Evolutionary conservation across 2,329 filamentous ascomycete genomes (phyloP), one percentile per base, ranked within the genome.

Genomic region (Xylaria sp.): DNA sequence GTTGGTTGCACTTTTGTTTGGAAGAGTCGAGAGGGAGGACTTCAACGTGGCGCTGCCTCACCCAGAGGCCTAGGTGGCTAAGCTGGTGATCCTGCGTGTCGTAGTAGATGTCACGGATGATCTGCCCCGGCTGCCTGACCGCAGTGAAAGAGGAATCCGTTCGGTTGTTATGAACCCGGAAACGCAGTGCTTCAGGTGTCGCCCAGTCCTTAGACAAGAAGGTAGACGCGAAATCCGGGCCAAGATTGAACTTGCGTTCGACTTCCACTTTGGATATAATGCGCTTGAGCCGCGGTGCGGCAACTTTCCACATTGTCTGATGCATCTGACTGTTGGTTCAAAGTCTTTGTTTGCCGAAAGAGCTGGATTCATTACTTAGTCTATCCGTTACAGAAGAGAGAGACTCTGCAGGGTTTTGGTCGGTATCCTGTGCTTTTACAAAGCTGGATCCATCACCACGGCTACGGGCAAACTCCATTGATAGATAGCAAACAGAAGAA

Each of bases 61-160:
- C 67, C 71, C 69, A 74, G 23, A 74, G 59, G 41, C 69, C 71
- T 18, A 74, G 55, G 10, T 52, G 48, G 44, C 67, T 54, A 13
- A 73, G 72, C 23, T 39, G 65, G 13, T 25, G 51, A 23, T 72
- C 64, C n/a, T 58, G 60, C 1, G 69, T 73, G 60, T 73, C 71
- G 60, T 73, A 73, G 52, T 73, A 73, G 1, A 61, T 73, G 57
- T 73, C 72, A 52, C 67, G 71, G 31, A 73, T 73, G 20, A 72
- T 58, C 37, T 62, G 34, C 9, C 10, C 28, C 2, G 52, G 57
- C 25, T 58, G 54, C 50, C 28, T 51, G 12, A 69, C 9, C n/a
- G 59, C 20, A 28, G 46, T 37, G 52, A 72, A 73, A 31, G 59
- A 41, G 7, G 20, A 4, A 15, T 28, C 6, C 25, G 13, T 13